A percentile compares a stretch with the other conserved stretches of the same genome.
Evolutionary conservation across 2,329 filamentous ascomycete genomes (phyloP).

Genomic region (Aspergillus sp.): DNA sequence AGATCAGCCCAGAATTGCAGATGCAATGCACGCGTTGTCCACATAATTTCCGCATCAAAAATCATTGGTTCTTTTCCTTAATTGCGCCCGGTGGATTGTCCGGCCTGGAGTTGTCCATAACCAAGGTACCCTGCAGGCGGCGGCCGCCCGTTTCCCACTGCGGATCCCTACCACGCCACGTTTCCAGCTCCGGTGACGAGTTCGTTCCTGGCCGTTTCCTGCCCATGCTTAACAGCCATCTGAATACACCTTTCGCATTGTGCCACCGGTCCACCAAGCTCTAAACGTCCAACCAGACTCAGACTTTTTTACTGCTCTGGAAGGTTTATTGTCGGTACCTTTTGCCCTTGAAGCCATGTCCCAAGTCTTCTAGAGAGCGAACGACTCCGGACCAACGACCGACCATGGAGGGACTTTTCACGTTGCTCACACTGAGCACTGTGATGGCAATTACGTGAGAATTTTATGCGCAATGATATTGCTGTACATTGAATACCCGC

Average conservation of each 20-base stretch:
- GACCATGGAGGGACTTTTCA: slow-evolving; percentile 62
- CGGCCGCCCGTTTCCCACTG: slow-evolving; percentile 15
- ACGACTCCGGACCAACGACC: slow-evolving; percentile 37
- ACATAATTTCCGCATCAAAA: not conserved
- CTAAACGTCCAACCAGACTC: not conserved
- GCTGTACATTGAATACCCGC: slow-evolving; percentile 1
- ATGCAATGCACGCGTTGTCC: not conserved
- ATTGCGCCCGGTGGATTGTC: not conserved
- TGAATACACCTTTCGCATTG: not conserved
- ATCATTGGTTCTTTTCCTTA: not conserved
- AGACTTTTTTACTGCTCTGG: not conserved
- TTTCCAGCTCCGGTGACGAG: slow-evolving; percentile 13
- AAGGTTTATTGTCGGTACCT: not conserved
- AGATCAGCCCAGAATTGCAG: not conserved
- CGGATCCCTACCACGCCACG: slow-evolving; percentile 22
- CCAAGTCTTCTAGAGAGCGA: slow-evolving; percentile 26
- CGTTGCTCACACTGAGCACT: slow-evolving; percentile 63
- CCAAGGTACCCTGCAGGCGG: not conserved
- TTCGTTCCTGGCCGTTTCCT: not conserved
- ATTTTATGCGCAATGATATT: not conserved
- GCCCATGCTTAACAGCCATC: not conserved
- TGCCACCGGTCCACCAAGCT: not conserved
- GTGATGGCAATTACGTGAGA: slow-evolving; percentile 66
- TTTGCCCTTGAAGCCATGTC: slow-evolving; percentile 28
- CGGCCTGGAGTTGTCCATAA: not conserved